These are phyloP conservation scores for Vicia sativa DNA, from an alignment of 306 rosid species.

Conservation along the genomic window DNA sequence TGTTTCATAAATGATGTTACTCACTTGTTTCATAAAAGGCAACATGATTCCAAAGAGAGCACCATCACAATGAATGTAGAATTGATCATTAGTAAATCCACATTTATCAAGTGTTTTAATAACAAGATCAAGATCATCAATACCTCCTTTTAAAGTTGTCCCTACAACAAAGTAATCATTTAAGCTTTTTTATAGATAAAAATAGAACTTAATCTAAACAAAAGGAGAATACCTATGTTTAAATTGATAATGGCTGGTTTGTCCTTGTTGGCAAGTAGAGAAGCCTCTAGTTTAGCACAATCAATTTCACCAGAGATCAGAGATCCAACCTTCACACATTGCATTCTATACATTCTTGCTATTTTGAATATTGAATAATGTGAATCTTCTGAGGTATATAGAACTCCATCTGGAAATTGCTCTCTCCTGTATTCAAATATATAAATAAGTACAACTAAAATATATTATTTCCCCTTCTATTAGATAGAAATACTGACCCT, in stretches of 20 bases:
- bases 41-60: conserved; percentile 32
- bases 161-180: conserved; percentile 33
- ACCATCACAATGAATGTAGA: conserved; percentile 33
- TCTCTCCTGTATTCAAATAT: conserved; percentile 54
- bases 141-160: conserved; percentile 45
- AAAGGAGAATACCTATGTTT: conserved; percentile 53
- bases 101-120: conserved; percentile 54
- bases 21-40: conserved; percentile 17
- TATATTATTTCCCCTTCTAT: too few species aligned
- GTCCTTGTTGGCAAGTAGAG: conserved; percentile 55
- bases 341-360: conserved; percentile 75
- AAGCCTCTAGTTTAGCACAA: conserved; percentile 49
- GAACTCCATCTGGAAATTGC: conserved; percentile 61
- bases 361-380: conserved; percentile 78
- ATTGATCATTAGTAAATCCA: conserved; percentile 27
- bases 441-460: too few species aligned
- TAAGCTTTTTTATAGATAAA: too few species aligned
- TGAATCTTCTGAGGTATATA: conserved; percentile 62
- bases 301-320: conserved; percentile 73
- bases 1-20: background rate
- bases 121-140: conserved; percentile 49
- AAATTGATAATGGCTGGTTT: conserved; percentile 74
- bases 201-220: background rate
- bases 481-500: conserved; percentile 49
- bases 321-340: conserved; percentile 57